Evolutionary conservation across 495 filamentous ascomycete species (phyloP).

Genomic region (Neurospora discreta): DNA sequence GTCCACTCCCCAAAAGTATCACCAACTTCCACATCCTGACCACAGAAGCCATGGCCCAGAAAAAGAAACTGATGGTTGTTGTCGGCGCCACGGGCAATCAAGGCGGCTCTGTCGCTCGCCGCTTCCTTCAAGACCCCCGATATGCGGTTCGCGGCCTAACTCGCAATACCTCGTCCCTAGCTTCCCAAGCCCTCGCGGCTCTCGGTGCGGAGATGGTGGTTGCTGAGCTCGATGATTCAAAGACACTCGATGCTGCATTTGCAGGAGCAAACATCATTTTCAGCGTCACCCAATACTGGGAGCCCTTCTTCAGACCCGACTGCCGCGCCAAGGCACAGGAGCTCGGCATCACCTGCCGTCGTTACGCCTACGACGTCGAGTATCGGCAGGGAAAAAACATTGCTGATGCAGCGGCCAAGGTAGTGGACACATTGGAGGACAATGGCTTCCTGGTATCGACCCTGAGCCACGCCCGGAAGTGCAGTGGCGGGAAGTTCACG

Average conservation of each 20-base stretch:
- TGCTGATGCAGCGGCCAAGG: slow-evolving; percentile 38
- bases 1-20: neutral
- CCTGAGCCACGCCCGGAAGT: slow-evolving; percentile 26
- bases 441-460: slow-evolving; percentile 35
- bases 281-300: slow-evolving; percentile 43
- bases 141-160: slow-evolving; percentile 36
- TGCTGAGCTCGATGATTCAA: slow-evolving; percentile 31
- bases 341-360: slow-evolving; percentile 21
- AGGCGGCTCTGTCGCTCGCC: slow-evolving; percentile 29
- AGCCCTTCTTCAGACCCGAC: slow-evolving; percentile 26
- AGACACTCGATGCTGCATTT: slow-evolving; percentile 30
- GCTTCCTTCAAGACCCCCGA: slow-evolving; percentile 23
- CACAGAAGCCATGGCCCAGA: neutral
- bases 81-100: slow-evolving; percentile 36
- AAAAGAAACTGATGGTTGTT: slow-evolving; percentile 27
- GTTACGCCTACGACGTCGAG: slow-evolving; percentile 38
- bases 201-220: slow-evolving; percentile 33
- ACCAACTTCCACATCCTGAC: neutral
- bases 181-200: slow-evolving; percentile 23
- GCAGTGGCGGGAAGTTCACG: slow-evolving; percentile 24
- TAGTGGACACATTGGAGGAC: slow-evolving; percentile 31
- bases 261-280: slow-evolving; percentile 36
- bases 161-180: slow-evolving; percentile 29
- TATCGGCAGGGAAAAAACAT: slow-evolving; percentile 42
- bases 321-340: slow-evolving; percentile 14